phyloP scores from a whole-genome alignment of 371 early-diverging fungal species.

The Actinomortierella ambigua region DNA sequence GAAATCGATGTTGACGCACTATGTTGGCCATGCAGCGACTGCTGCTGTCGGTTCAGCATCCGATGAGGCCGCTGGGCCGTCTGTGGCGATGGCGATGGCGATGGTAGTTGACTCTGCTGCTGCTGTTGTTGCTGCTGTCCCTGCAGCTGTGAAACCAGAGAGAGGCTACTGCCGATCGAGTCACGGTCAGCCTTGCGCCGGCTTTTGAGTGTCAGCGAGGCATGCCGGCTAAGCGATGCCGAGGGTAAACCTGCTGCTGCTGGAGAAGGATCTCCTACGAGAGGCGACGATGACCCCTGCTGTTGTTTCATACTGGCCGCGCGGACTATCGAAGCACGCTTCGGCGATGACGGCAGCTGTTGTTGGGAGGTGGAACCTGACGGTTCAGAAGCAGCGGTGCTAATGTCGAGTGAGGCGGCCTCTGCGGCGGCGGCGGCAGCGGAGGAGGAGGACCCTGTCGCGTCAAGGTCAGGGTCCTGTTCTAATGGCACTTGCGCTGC shows the following conservation, averaged over 20 bases:
- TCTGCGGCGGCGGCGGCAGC: slow-evolving; percentile 4
- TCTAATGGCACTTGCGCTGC: no score
- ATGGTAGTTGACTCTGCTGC: not conserved
- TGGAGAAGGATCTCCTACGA: not conserved
- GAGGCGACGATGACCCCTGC: slow-evolving; percentile 1
- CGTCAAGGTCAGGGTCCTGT: slow-evolving; percentile 4
- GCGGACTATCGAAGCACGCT: no score
- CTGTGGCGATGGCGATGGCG: slow-evolving; percentile 29
- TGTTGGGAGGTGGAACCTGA: no score
- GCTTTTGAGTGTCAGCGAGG: slow-evolving; percentile 19
- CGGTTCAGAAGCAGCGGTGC: not conserved
- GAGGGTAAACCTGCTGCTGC: not conserved
- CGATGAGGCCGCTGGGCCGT: slow-evolving; percentile 34
- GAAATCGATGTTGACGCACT: no score
- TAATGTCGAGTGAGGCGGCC: slow-evolving; percentile 10
- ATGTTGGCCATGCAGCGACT: slow-evolving; percentile 28
- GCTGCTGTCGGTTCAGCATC: slow-evolving; percentile 40
- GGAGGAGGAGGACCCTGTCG: not conserved
- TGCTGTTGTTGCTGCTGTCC: not conserved
- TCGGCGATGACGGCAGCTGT: no score
- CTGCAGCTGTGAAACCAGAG: slow-evolving; percentile 28
- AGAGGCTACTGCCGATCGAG: slow-evolving; percentile 10
- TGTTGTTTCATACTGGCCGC: no score
- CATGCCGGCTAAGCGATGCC: slow-evolving; percentile 16
- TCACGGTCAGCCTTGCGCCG: no score